phyloP scores from a whole-genome alignment of 257 asterid species.

The Solanum chaucha region DNA sequence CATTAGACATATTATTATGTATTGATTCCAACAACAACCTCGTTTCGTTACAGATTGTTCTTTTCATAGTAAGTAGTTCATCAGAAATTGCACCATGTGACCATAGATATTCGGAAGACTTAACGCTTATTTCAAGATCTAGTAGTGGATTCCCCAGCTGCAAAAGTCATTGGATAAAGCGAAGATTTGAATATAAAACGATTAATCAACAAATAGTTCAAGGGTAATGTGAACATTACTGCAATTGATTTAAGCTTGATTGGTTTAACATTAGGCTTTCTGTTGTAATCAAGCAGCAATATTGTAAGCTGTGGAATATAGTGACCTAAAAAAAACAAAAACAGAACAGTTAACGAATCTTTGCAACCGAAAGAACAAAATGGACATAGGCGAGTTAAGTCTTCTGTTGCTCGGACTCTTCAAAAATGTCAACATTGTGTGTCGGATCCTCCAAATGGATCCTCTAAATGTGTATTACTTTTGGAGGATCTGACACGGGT shows the following conservation, averaged over 20 bases:
- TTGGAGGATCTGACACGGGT: neutral
- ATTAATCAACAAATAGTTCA: neutral
- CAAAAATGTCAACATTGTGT: neutral
- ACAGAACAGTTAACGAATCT: neutral
- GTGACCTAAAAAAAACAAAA: conserved; percentile 5
- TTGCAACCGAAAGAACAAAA: neutral
- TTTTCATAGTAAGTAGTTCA: conserved; percentile 8
- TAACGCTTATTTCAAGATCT: conserved; percentile 5
- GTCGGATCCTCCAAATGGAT: neutral
- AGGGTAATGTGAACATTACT: neutral
- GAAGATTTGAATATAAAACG: neutral
- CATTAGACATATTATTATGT: neutral
- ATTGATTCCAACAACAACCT: neutral
- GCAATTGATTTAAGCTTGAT: conserved; percentile 21
- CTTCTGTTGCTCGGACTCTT: neutral
- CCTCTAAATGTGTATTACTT: neutral
- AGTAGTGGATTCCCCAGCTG: conserved; percentile 13
- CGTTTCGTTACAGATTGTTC: conserved; percentile 8
- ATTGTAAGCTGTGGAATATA: conserved; percentile 15
- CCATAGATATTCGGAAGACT: conserved; percentile 10
- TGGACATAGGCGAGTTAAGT: neutral
- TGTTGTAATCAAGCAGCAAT: conserved; percentile 16
- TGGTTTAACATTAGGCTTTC: conserved; percentile 1
- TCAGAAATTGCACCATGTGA: conserved; percentile 20
- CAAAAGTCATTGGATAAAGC: neutral